phyloP scores from a whole-genome alignment of 75 land plant species.

The Pinus taeda region DNA sequence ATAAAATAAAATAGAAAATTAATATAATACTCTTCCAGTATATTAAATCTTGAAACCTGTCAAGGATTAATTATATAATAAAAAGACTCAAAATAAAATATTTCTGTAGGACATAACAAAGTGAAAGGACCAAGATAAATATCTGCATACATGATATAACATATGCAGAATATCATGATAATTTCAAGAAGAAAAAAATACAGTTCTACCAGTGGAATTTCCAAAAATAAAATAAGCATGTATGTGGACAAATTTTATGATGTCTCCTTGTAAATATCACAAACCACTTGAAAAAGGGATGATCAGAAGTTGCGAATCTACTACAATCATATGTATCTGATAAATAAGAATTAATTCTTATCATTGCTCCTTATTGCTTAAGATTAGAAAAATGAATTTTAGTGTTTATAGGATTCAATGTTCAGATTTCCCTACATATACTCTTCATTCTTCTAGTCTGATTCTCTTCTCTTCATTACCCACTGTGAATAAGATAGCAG shows the following conservation, averaged over 20 bases:
- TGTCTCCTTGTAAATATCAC: background rate
- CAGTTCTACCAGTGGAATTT: background rate
- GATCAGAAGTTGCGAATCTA: background rate
- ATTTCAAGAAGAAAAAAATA: background rate
- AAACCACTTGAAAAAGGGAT: background rate
- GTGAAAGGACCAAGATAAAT: background rate
- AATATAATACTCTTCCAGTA: background rate
- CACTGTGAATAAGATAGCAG: too few species aligned
- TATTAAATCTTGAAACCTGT: background rate
- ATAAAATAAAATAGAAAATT: conserved; percentile 2
- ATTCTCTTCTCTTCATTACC: too few species aligned
- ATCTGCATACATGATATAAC: background rate
- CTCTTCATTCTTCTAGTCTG: too few species aligned
- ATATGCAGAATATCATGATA: background rate
- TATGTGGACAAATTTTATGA: background rate
- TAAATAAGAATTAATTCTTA: too few species aligned
- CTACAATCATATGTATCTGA: background rate
- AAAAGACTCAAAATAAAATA: background rate
- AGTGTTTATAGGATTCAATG: too few species aligned
- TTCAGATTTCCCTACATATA: too few species aligned
- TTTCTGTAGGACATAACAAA: background rate
- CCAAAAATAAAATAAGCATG: background rate
- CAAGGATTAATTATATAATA: background rate
- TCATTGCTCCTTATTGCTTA: too few species aligned
- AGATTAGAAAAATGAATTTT: too few species aligned